A percentile compares a stretch with the other conserved stretches of the same genome.
Evolutionary conservation across 331 rosid species (phyloP).

Genomic region (Rosa hybrid): DNA sequence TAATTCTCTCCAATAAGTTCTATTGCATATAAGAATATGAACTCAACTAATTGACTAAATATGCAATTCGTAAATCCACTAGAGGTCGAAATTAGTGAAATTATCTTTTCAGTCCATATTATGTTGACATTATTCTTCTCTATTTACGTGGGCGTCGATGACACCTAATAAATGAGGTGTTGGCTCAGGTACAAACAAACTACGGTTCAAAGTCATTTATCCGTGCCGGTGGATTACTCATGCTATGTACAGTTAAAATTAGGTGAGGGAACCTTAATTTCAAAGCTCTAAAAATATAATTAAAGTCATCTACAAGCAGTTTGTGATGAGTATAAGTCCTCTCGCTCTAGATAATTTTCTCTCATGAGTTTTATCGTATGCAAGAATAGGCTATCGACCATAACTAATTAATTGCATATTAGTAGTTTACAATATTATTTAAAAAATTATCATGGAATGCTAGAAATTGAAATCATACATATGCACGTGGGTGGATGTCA

Average conservation of each 20-base stretch:
- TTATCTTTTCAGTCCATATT: not conserved
- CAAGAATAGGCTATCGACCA: no score
- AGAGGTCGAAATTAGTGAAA: not conserved
- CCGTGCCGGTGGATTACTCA: not conserved
- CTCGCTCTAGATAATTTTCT: no score
- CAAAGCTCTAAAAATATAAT: not conserved
- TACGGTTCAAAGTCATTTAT: not conserved
- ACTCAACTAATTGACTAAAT: not conserved
- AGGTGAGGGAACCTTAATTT: not conserved
- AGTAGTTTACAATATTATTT: not conserved
- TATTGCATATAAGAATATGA: not conserved
- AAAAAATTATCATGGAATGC: not conserved
- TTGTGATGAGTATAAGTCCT: no score
- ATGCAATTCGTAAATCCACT: not conserved
- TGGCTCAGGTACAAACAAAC: not conserved
- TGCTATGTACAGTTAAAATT: not conserved
- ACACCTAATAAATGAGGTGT: not conserved
- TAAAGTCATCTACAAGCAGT: not conserved
- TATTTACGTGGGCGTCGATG: not conserved
- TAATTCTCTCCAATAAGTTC: not conserved
- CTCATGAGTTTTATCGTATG: no score
- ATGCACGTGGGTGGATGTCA: not conserved
- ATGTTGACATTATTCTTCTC: not conserved
- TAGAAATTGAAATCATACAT: not conserved
- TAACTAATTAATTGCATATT: not conserved